A percentile compares a stretch with the other conserved stretches of the same genome.
Conservation (phyloP, 768 basidiomycete species). For the Xerocomellus dryophilus region DNA sequence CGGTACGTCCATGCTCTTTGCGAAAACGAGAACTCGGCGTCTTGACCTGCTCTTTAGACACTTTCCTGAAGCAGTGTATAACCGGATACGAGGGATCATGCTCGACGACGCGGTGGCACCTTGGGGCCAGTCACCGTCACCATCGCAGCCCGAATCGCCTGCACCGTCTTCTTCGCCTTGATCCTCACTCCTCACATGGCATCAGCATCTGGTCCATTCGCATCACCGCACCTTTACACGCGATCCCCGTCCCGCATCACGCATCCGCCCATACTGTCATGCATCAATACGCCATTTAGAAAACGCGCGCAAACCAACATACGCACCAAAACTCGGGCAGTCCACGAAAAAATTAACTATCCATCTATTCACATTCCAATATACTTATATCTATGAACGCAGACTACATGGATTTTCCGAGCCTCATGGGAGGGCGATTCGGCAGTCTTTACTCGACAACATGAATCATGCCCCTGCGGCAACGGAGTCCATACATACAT, state of each 20-base stretch:
- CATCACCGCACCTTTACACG: neutral
- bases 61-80: constrained; percentile 76
- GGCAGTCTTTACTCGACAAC: too few relatives aligned
- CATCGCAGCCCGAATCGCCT: constrained; percentile 13
- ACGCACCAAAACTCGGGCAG: too few relatives aligned
- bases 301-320: too few relatives aligned
- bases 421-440: too few relatives aligned
- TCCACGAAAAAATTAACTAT: neutral
- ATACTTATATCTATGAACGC: too few relatives aligned
- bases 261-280: too few relatives aligned
- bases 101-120: constrained; percentile 62
- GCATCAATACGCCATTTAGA: too few relatives aligned
- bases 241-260: too few relatives aligned
- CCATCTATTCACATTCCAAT: neutral
- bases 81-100: constrained; percentile 77
- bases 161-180: neutral
- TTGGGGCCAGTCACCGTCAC: constrained; percentile 29
- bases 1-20: constrained; percentile 41
- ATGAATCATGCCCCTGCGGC: too few relatives aligned
- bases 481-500: too few relatives aligned
- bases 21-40: too few relatives aligned
- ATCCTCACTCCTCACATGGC: neutral
- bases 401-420: too few relatives aligned
- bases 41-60: constrained; percentile 38
- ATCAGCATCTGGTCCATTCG: neutral